Evolutionary conservation across 129 eudicot species (phyloP).

Genomic region (Glebionis coronaria): DNA sequence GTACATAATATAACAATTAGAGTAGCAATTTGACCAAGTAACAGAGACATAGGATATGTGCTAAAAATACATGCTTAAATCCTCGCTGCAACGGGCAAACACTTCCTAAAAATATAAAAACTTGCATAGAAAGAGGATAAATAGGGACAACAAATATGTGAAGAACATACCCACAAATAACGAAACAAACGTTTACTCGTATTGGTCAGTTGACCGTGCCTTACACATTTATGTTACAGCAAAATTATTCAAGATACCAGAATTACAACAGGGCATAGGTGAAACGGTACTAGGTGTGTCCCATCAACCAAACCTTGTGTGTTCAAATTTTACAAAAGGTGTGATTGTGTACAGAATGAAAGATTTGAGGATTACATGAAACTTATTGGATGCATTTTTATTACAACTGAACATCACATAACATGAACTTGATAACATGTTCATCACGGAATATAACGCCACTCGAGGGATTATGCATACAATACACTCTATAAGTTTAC

Average conservation of each 20-base stretch:
- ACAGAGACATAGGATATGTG: too few relatives aligned
- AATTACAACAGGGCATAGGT: background rate
- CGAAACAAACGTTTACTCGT: background rate
- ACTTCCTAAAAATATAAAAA: background rate
- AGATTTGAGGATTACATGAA: background rate
- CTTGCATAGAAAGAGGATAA: background rate
- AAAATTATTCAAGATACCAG: constrained; percentile 6
- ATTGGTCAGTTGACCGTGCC: background rate
- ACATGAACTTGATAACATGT: constrained; percentile 14
- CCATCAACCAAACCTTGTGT: too few relatives aligned
- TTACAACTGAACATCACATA: constrained; percentile 16
- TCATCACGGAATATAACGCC: constrained; percentile 2
- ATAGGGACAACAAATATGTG: too few relatives aligned
- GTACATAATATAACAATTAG: too few relatives aligned
- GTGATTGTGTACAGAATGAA: too few relatives aligned
- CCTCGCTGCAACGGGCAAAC: too few relatives aligned
- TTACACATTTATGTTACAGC: background rate
- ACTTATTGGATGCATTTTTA: constrained; percentile 20
- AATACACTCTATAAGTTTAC: constrained; percentile 13
- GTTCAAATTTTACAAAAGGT: too few relatives aligned
- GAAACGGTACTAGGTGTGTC: too few relatives aligned
- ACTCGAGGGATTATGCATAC: constrained; percentile 4
- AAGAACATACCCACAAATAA: too few relatives aligned
- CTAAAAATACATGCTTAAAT: too few relatives aligned
- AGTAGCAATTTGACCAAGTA: too few relatives aligned